Conservation (phyloP, 306 rosid species). For the Biancaea sappan region DNA sequence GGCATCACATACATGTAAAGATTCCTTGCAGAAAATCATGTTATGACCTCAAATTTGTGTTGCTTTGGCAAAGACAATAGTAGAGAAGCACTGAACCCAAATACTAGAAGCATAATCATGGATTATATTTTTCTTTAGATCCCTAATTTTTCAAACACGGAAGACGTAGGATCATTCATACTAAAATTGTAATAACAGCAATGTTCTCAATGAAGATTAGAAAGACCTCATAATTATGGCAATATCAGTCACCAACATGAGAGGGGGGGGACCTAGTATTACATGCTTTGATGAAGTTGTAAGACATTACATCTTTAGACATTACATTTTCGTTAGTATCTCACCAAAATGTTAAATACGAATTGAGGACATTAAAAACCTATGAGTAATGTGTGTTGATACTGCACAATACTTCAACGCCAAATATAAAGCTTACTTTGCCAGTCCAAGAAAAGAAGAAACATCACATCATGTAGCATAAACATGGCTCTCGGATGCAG, state of each 20-base stretch:
- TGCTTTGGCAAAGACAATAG: constrained; percentile 34
- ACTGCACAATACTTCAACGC: constrained; percentile 16
- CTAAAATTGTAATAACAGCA: not conserved
- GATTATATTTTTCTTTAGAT: not conserved
- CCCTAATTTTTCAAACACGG: not conserved
- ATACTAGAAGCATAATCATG: constrained; percentile 23
- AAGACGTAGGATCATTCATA: not conserved
- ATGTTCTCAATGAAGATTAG: constrained; percentile 13
- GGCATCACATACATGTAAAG: constrained; percentile 51
- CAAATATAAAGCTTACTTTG: constrained; percentile 16
- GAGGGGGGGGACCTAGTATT: constrained; percentile 10
- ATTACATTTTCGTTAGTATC: not conserved
- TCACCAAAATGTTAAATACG: not conserved
- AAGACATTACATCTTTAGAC: constrained; percentile 14
- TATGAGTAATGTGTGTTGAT: not conserved
- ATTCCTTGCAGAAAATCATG: constrained; percentile 46
- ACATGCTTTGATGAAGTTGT: constrained; percentile 30
- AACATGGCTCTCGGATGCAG: constrained; percentile 9
- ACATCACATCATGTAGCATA: constrained; percentile 3
- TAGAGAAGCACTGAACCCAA: constrained; percentile 26
- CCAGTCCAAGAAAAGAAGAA: not conserved
- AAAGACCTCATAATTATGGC: constrained; percentile 6
- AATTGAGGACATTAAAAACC: constrained; percentile 12
- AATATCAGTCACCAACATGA: not conserved
- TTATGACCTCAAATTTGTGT: constrained; percentile 38